Conservation (phyloP, 176 grass and related monocot genomes). For the Secale cereale region DNA sequence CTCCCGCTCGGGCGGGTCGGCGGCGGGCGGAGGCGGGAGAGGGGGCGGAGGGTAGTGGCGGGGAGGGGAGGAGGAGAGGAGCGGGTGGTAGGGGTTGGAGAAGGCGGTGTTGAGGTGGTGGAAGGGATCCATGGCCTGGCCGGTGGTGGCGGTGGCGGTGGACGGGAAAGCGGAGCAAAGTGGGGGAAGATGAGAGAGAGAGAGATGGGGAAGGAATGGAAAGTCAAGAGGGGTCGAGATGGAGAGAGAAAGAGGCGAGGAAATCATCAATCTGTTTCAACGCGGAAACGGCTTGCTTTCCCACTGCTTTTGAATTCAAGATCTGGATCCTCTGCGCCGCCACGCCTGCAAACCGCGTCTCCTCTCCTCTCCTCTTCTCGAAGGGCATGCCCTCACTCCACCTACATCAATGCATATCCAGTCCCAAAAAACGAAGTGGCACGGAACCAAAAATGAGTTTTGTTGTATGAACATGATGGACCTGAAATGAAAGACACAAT, state of each 20-base stretch:
- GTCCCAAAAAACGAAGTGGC: background rate
- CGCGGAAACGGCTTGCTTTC: conserved; percentile 90
- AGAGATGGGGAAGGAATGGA: background rate
- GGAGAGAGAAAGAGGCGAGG: background rate
- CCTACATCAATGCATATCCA: background rate
- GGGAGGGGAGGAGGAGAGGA: conserved; percentile 37
- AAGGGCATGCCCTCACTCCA: background rate
- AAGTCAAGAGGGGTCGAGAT: conserved; percentile 24
- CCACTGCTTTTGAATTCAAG: conserved; percentile 52
- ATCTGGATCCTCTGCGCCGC: conserved; percentile 48
- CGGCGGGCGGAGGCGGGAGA: background rate
- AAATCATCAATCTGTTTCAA: conserved; percentile 54
- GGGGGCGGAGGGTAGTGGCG: background rate
- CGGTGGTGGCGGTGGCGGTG: background rate
- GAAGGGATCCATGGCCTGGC: conserved; percentile 63
- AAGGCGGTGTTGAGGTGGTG: conserved; percentile 67
- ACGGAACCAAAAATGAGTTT: background rate
- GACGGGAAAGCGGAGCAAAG: conserved; percentile 17
- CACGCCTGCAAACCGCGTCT: background rate
- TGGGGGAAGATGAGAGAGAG: background rate
- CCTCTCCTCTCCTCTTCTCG: background rate
- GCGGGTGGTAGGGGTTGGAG: conserved; percentile 54
- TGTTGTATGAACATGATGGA: background rate
- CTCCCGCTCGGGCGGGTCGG: conserved; percentile 44
- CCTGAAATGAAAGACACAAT: background rate